These are phyloP conservation scores for Candida peoriensis DNA, from an alignment of 805 yeast genomes.

Conservation along the genomic window DNA sequence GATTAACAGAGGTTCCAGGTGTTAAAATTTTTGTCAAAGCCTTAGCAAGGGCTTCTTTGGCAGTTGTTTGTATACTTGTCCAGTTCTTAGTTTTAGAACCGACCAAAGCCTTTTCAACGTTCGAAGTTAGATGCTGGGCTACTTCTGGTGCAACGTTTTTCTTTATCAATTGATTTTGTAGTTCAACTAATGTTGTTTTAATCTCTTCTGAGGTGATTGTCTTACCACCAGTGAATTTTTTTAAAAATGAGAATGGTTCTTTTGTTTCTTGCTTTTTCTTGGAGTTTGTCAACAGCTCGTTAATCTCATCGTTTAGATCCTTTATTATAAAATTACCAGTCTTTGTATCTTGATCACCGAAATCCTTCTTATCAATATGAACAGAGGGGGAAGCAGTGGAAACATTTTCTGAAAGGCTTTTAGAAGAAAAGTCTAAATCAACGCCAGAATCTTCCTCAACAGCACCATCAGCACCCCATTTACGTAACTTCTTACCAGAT, in stretches of 20 bases:
- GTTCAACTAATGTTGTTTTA: slow-evolving; percentile 54
- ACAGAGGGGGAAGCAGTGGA: slow-evolving; percentile 7
- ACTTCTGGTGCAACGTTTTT: slow-evolving; percentile 92
- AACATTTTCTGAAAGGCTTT: slow-evolving; percentile 10
- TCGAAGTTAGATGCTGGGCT: slow-evolving; percentile 64
- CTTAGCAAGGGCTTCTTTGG: slow-evolving; percentile 57
- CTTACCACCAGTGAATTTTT: slow-evolving; percentile 64
- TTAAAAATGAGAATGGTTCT: slow-evolving; percentile 54
- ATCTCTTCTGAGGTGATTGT: slow-evolving; percentile 60
- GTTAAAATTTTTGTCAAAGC: slow-evolving; percentile 73
- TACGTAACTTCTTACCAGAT: slow-evolving; percentile 43
- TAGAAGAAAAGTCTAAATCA: slow-evolving; percentile 51
- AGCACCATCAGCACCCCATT: slow-evolving; percentile 63
- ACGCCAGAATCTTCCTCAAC: slow-evolving; percentile 40
- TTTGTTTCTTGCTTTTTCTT: slow-evolving; percentile 22
- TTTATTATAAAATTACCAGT: slow-evolving; percentile 62
- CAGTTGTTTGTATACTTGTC: slow-evolving; percentile 70
- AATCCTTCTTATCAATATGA: slow-evolving; percentile 27
- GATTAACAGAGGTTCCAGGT: slow-evolving; percentile 85
- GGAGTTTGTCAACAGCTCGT: slow-evolving; percentile 31
- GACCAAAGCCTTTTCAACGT: slow-evolving; percentile 62
- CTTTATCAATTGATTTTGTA: slow-evolving; percentile 71
- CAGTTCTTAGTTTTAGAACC: slow-evolving; percentile 71
- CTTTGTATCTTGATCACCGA: slow-evolving; percentile 35
- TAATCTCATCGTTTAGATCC: slow-evolving; percentile 53